A percentile compares a stretch with the other conserved stretches of the same genome.
These are phyloP conservation scores for Nepenthes gracilis DNA, from an alignment of 148 eudicot genomes.

Conservation along the genomic window DNA sequence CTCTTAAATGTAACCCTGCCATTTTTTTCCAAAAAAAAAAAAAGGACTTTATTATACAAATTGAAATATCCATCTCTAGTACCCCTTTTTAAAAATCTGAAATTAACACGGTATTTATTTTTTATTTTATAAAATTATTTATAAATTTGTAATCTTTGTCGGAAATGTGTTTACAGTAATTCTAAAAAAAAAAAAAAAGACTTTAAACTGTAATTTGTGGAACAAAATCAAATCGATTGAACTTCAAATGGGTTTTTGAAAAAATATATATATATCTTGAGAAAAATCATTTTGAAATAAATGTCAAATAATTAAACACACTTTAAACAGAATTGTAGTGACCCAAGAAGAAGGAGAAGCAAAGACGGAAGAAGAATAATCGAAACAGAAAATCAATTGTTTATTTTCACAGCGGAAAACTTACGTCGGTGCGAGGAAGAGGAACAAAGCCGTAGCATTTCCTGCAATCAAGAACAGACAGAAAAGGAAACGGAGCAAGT, in stretches of 20 bases:
- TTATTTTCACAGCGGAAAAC: background rate
- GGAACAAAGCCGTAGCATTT: slow-evolving; percentile 46
- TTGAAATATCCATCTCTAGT: background rate
- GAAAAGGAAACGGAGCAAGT: background rate
- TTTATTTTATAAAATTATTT: background rate
- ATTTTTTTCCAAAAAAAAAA: slow-evolving; percentile 1
- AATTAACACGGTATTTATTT: background rate
- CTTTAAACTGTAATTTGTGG: too few species aligned
- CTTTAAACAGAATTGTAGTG: too few species aligned
- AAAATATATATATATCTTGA: too few species aligned
- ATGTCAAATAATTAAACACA: too few species aligned
- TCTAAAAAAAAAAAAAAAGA: too few species aligned
- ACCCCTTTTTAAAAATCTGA: background rate
- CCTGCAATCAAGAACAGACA: slow-evolving; percentile 19
- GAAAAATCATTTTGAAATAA: background rate
- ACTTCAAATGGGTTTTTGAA: too few species aligned
- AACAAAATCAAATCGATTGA: too few species aligned
- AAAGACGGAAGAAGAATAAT: too few species aligned
- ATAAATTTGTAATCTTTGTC: too few species aligned
- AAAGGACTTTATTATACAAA: background rate
- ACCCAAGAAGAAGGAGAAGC: too few species aligned
- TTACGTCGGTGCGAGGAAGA: slow-evolving; percentile 41
- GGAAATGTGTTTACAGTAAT: too few species aligned
- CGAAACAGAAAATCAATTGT: too few species aligned
- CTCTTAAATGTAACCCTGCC: slow-evolving; percentile 67